Conservation (phyloP, 345 rosid genomes). For the Euphorbia tirucalli region DNA sequence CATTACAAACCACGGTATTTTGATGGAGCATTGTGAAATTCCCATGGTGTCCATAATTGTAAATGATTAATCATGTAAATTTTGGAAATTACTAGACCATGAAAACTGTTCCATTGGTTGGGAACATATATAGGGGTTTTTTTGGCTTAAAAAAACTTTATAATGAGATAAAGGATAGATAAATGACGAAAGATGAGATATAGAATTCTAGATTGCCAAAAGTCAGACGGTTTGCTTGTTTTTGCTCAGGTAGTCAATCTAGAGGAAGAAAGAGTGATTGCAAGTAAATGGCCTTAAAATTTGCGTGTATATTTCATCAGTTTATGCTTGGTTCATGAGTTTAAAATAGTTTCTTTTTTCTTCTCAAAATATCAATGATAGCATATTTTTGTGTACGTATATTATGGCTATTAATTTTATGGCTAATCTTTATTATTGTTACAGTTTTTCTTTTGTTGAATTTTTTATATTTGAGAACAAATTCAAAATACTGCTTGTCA, state of each 20-base stretch:
- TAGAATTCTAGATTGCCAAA: constrained; percentile 7
- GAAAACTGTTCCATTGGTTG: constrained; percentile 13
- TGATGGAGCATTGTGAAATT: constrained; percentile 21
- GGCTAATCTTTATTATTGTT: no score
- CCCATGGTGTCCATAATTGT: constrained; percentile 29
- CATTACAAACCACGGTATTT: neutral
- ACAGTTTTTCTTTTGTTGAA: no score
- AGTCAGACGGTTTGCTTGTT: neutral
- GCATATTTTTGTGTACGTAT: no score
- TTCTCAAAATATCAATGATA: no score
- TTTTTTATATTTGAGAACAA: no score
- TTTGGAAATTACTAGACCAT: constrained; percentile 15
- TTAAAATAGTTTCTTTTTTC: neutral
- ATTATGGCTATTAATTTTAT: no score
- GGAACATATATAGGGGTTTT: constrained; percentile 19
- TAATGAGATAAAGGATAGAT: neutral
- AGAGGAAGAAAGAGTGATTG: constrained; percentile 10
- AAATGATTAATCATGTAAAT: constrained; percentile 40
- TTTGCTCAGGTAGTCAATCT: neutral
- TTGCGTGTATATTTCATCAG: neutral
- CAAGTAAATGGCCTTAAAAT: neutral
- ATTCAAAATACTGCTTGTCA: no score
- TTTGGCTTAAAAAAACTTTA: constrained; percentile 12
- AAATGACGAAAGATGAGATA: constrained; percentile 14
- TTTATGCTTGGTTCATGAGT: neutral